Conservation (phyloP, 139 green algal genomes). For the Tetradesmus obliquus region DNA sequence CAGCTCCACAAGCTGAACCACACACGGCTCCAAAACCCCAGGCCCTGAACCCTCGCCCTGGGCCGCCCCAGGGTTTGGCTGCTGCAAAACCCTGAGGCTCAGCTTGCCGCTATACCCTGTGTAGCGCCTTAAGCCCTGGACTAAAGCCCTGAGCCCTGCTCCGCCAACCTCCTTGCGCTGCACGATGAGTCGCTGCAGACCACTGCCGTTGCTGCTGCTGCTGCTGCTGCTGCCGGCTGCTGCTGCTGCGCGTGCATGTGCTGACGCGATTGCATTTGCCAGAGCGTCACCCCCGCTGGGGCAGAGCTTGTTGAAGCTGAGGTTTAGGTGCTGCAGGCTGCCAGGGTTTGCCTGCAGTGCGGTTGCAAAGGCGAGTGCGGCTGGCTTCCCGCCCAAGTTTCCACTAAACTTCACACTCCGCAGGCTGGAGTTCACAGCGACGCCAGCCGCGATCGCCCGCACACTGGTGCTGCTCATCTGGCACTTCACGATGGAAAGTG, state of each 20-base stretch:
- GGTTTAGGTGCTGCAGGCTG: constrained; percentile 7
- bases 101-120: constrained; percentile 9
- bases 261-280: background rate
- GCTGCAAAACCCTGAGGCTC: constrained; percentile 18
- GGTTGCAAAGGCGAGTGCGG: constrained; percentile 14
- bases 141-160: background rate
- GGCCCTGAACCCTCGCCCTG: constrained; percentile 1
- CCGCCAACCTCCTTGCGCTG: constrained; percentile 37
- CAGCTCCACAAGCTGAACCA: constrained; percentile 32
- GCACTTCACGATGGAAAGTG: constrained; percentile 21
- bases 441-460: background rate
- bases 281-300: constrained; percentile 13
- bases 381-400: background rate
- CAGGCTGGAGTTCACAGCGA: constrained; percentile 4
- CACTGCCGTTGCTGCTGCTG: background rate
- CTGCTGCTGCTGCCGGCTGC: constrained; percentile 31
- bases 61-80: background rate
- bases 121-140: background rate
- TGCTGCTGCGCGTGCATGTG: background rate
- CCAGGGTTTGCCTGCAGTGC: constrained; percentile 4
- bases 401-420: background rate
- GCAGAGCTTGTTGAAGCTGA: constrained; percentile 33
- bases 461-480: background rate
- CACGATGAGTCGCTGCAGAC: constrained; percentile 10
- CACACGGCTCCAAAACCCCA: background rate